Evolutionary conservation across 208 protist genomes (phyloP), one percentile per base, ranked within the genome.

Genomic region (Kentomonas sorsogonicus): DNA sequence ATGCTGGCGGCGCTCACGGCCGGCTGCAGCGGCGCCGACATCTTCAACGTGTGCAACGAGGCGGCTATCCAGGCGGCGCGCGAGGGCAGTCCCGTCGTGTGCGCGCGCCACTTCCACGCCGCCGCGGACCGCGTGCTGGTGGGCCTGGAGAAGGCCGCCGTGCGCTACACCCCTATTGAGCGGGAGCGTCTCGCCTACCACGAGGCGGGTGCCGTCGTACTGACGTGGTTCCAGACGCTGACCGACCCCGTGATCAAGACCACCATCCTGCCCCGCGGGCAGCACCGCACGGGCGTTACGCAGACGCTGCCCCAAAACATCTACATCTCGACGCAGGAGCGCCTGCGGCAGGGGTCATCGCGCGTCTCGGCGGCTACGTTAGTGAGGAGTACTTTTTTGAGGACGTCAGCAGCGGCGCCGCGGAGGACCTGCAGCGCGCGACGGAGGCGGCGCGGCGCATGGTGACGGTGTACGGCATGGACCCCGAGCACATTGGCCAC

Each of bases 1-100:
- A 74, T 53, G 33, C 50, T 91, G 22, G 87, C 88, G 10, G 60
- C 74, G 9, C 64, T 97, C 1, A 98, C 96, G 33, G 92, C 96
- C 6, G 96, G 96, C 26, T 98, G 98, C 75, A 90, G 87, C 41
- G 98, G 98, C 25, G 96, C 96, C 9, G 96, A 99, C 61, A 98
- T 99, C 63, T 96, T 95, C 58, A 99, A 98, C 69, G 87, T 98
- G 3, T 97, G 93, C 79, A 99, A 99, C 66, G 97, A 99, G 83
- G 95, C 94, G 3, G 97, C 97, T 11, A 86, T 99, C 36, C 91
- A 96, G 52, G 97, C 96, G 3, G 94, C 95, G 23, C 79, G 97
- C 27, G 60, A 86, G 44, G 63, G 58, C 40, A 83, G 85, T 30
- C 53, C 77, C 30, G 34, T 51, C 25, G 95, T 99, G 11, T 59